Evolutionary conservation across 495 filamentous ascomycete species (phyloP), one percentile per base, ranked within the genome.

Genomic region (Darksidea phi): DNA sequence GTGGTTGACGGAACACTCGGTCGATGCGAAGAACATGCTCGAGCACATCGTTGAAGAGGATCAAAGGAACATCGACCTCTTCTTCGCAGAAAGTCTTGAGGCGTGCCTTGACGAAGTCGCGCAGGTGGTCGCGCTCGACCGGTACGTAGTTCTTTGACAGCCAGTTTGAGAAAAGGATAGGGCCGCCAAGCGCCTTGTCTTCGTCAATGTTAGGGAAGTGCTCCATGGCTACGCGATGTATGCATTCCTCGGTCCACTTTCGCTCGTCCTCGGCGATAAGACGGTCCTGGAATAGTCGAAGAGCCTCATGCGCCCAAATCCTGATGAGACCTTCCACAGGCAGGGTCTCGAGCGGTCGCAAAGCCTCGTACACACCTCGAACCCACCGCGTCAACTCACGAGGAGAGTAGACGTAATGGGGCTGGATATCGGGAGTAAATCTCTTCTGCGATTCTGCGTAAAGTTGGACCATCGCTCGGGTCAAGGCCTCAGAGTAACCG

Each of bases 11-110:
- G 81, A 99, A 99, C 48, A 99, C 94, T 70, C 94, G 87, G 74
- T 99, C 94, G 70, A 99, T 99, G 54, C 95, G 91, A 43, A 99
- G 79, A 21, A 97, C 95, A 72, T 99, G 94, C 69, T 99, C 94
- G 53, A 99, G 78, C 18, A 97, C 95, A 75, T 99, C 94, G 70
- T 99, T 96, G 79, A 97, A 99, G 49, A 97, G 77, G 58, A 99
- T 92, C 42, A 99, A 83, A 41, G 95, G 94, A 43, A 97, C 95
- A 72, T 99, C 94, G 20, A 99, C 91, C 70, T 99, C 94, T 81
- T 99, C 94, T 68, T 99, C 94, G 69, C 94, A 99, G 82, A 99
- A 99, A 0, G 95, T 99, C 79, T 86, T 92, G 28, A 99, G 83
- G 70, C 94, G 85, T 37, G 94, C 95, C 74, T 97, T 97, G 71